phyloP scores from a whole-genome alignment of 2,329 filamentous ascomycete species.

The Huntiella moniliformis region DNA sequence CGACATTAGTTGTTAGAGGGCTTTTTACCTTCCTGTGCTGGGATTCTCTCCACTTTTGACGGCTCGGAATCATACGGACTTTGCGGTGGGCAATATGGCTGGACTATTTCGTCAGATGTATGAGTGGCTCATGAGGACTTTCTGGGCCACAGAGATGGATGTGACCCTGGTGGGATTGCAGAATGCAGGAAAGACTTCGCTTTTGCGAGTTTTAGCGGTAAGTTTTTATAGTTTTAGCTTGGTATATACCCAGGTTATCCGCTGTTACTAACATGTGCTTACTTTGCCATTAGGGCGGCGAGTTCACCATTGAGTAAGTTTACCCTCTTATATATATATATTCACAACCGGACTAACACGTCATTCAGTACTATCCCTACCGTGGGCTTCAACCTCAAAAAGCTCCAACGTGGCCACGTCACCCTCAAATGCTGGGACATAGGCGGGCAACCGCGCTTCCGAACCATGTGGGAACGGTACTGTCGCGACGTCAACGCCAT shows the following conservation, averaged over 20 bases:
- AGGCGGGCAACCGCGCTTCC: conserved; percentile 88
- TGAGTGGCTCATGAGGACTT: conserved; percentile 93
- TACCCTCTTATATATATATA: conserved; percentile 18
- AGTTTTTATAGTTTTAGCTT: conserved; percentile 22
- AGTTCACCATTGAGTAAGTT: conserved; percentile 96
- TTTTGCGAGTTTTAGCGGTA: conserved; percentile 88
- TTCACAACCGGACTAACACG: conserved; percentile 11
- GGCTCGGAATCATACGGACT: too few species aligned
- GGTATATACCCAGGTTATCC: too few species aligned
- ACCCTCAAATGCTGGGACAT: conserved; percentile 99
- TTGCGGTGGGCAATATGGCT: conserved; percentile 40
- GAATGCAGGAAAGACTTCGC: conserved; percentile 92
- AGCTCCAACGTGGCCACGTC: conserved; percentile 92
- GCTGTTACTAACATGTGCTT: background rate
- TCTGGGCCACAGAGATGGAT: conserved; percentile 99
- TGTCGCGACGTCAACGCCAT: conserved; percentile 95
- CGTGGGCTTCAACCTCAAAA: conserved; percentile 98
- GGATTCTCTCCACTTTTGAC: too few species aligned
- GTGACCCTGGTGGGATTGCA: conserved; percentile 98
- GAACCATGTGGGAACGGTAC: conserved; percentile 98
- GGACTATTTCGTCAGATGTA: conserved; percentile 87
- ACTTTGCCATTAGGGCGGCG: conserved; percentile 51
- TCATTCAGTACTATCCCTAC: conserved; percentile 78
- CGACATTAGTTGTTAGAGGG: too few species aligned
- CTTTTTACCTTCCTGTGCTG: too few species aligned